Base-by-base conservation (phyloP, 2,329 filamentous ascomycete genomes). In the Claviceps humidiphila region DNA sequence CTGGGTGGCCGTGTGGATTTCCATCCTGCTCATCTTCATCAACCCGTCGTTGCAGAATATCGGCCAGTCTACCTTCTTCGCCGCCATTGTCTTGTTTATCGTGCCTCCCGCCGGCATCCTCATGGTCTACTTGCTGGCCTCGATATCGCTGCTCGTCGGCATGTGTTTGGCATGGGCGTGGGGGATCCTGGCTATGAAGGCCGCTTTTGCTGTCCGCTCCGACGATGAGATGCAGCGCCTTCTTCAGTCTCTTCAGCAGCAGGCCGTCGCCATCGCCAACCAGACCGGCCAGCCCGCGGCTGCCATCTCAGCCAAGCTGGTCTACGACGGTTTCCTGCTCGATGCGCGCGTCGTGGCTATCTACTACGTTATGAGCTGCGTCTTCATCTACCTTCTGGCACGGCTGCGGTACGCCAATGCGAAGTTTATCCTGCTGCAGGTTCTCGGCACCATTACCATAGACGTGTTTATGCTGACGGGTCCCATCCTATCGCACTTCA, bases 141-240 rank as follows among this genome's bases (percentile, higher is more conserved):
- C 66, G 0, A 39, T 72, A 1, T 69, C 74, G 0, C 60, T 76
- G 4, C 59, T 75, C 3, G 13, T 74, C 1, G 74, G 74, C 17
- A 72, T 75, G 59, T 69, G 65, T 37, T 57, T 74, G 0, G 73
- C 68, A 4, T 76, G 74, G 73, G 71, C 65, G 5, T 77, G 74
- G 74, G 74, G 74, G 3, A 62, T 74, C 2, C 61, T 75, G 46
- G 63, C 67, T 0, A 75, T 74, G 72, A 73, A 74, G 54, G 73
- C 72, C 2, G 74, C 73, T 2, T 54, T 68, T 8, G 70, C 72
- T 1, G 66, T 68, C 2, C 63, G 74, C 14, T 65, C 73, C 2
- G 63, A 61, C 4, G 59, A 64, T 0, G 67, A 70, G 7, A 71
- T 68, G 0, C 63, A 68, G 47, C 63, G 64, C 1, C 58, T 54